Conservation (phyloP, 345 rosid genomes). For the Ricinus communis region DNA sequence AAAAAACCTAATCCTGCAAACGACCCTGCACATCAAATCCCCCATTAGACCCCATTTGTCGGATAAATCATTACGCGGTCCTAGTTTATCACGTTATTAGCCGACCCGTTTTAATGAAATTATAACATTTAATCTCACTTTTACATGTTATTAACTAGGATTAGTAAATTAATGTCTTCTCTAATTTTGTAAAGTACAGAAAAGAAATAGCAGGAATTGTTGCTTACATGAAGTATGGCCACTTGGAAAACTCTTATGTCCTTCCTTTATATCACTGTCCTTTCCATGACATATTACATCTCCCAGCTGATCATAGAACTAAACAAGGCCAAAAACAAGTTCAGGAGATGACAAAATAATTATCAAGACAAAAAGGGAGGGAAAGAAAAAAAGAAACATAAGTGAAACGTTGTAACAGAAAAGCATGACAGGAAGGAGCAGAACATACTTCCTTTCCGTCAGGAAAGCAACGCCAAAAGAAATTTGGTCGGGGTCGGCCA, state of each 20-base stretch:
- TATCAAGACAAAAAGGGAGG: neutral
- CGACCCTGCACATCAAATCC: conserved; percentile 51
- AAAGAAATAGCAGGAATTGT: neutral
- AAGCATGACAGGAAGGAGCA: neutral
- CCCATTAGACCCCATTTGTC: too few relatives aligned
- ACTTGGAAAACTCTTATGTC: conserved; percentile 86
- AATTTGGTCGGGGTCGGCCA: conserved; percentile 89
- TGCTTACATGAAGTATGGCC: conserved; percentile 77
- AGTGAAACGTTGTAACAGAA: too few relatives aligned
- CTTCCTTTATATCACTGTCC: conserved; percentile 59
- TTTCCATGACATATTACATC: conserved; percentile 73
- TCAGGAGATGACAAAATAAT: neutral
- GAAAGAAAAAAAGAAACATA: neutral
- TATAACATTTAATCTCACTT: too few relatives aligned
- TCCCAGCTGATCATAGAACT: conserved; percentile 56
- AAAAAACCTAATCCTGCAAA: conserved; percentile 79
- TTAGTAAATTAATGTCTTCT: too few relatives aligned
- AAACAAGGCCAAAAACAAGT: neutral
- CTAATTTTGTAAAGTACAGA: too few relatives aligned
- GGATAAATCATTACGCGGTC: too few relatives aligned
- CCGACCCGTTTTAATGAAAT: too few relatives aligned
- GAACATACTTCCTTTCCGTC: conserved; percentile 62
- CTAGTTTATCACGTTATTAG: too few relatives aligned
- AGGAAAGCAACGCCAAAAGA: conserved; percentile 97
- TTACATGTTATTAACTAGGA: too few relatives aligned